phyloP scores from a whole-genome alignment of 2,329 filamentous ascomycete species.

The Trichoderma sp. region DNA sequence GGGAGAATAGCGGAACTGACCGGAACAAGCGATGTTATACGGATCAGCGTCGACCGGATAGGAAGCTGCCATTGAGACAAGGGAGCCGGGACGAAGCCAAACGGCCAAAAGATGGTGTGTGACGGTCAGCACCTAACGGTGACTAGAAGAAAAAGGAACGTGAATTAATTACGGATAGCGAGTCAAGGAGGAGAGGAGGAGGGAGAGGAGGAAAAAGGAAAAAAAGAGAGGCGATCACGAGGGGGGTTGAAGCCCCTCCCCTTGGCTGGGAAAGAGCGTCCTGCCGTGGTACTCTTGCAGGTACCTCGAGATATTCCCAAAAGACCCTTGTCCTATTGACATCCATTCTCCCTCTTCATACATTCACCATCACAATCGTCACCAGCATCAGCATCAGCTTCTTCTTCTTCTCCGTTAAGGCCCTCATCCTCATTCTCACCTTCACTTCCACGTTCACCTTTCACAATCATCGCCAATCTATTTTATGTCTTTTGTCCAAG shows the following conservation, averaged over 20 bases:
- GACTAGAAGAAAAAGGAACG: not conserved
- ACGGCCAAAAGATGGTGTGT: constrained; percentile 9
- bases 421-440: not conserved
- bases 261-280: not conserved
- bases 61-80: constrained; percentile 13
- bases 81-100: not conserved
- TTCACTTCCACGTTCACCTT: not conserved
- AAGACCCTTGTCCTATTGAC: not conserved
- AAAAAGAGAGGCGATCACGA: constrained; percentile 16
- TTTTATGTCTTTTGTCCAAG: not conserved
- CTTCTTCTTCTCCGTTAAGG: not conserved
- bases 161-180: constrained; percentile 1
- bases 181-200: not conserved
- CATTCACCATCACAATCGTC: not conserved
- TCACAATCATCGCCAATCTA: not conserved
- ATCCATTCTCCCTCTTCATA: not conserved
- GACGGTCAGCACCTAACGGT: constrained; percentile 1
- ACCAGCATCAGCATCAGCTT: not conserved
- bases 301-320: not conserved
- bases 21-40: constrained; percentile 1
- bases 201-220: not conserved
- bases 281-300: not conserved
- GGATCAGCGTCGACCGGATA: constrained; percentile 9
- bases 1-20: not conserved
- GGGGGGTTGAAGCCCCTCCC: not conserved